phyloP scores from a whole-genome alignment of 345 rosid genomes.

The Abelmoschus esculentus region DNA sequence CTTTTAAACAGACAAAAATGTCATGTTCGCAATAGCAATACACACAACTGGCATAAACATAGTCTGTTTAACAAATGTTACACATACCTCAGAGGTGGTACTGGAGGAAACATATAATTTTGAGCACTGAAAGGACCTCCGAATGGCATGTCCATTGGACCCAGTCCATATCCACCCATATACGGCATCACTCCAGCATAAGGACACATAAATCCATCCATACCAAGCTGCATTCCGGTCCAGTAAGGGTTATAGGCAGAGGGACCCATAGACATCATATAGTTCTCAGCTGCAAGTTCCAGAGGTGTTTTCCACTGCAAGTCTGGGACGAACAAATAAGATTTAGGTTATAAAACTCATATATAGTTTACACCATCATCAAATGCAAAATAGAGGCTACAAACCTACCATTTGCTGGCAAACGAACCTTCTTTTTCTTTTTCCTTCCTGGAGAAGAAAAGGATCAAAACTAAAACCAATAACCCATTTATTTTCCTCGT shows the following conservation, averaged over 20 bases:
- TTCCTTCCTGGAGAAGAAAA: slow-evolving; percentile 47
- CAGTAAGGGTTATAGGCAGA: slow-evolving; percentile 63
- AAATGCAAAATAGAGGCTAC: background rate
- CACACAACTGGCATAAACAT: background rate
- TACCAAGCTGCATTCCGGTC: slow-evolving; percentile 71
- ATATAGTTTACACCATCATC: background rate
- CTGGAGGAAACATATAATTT: slow-evolving; percentile 51
- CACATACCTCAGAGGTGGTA: slow-evolving; percentile 55
- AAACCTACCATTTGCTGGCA: slow-evolving; percentile 49
- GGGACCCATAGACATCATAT: slow-evolving; percentile 82
- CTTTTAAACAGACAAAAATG: background rate
- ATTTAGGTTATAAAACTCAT: background rate
- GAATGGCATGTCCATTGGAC: slow-evolving; percentile 56
- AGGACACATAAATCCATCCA: slow-evolving; percentile 54
- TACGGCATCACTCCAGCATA: slow-evolving; percentile 49
- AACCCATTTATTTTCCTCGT: background rate
- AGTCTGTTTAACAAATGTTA: background rate
- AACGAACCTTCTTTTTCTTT: slow-evolving; percentile 66
- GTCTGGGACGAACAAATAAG: slow-evolving; percentile 33
- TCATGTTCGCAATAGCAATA: background rate
- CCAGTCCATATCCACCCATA: slow-evolving; percentile 48
- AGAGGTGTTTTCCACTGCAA: slow-evolving; percentile 67
- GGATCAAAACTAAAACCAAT: background rate
- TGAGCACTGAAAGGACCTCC: slow-evolving; percentile 58
- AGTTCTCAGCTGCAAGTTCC: slow-evolving; percentile 54